Conservation (phyloP, 1,284 basidiomycete genomes). For the Vanrija sp. region DNA sequence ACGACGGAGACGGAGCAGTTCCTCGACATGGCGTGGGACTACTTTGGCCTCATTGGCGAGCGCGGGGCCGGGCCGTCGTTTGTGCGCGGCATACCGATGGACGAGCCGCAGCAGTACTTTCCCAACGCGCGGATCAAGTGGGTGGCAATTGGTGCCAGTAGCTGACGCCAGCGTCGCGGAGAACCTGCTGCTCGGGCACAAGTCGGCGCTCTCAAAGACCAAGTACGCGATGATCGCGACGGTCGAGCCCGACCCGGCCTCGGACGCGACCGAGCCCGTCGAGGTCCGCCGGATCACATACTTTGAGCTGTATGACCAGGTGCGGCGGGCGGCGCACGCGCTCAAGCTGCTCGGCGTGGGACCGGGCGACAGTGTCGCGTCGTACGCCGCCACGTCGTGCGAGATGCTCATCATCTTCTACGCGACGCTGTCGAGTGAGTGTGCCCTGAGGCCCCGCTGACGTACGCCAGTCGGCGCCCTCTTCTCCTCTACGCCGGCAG, state of each 20-base stretch:
- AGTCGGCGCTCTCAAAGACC: slow-evolving; percentile 12
- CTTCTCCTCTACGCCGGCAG: slow-evolving; percentile 25
- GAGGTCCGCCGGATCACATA: slow-evolving; percentile 20
- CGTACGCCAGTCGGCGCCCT: slow-evolving; percentile 17
- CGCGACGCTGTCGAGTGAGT: slow-evolving; percentile 10
- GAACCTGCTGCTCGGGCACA: slow-evolving; percentile 15
- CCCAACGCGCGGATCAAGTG: slow-evolving; percentile 15
- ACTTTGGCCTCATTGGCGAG: slow-evolving; percentile 15
- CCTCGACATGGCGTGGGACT: slow-evolving; percentile 16
- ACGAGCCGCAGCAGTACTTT: slow-evolving; percentile 17
- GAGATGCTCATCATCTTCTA: slow-evolving; percentile 20
- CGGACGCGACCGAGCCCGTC: slow-evolving; percentile 9
- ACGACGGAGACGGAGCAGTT: slow-evolving; percentile 11
- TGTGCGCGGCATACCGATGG: slow-evolving; percentile 16
- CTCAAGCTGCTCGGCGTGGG: slow-evolving; percentile 14
- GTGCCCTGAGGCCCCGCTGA: neutral
- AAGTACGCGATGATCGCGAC: slow-evolving; percentile 15
- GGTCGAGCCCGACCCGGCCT: slow-evolving; percentile 15
- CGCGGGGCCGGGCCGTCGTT: slow-evolving; percentile 15
- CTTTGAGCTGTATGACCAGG: slow-evolving; percentile 19
- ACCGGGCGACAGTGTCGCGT: slow-evolving; percentile 15
- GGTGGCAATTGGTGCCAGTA: neutral
- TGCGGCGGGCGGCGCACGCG: slow-evolving; percentile 9
- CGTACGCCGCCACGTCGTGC: slow-evolving; percentile 16
- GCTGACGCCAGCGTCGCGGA: slow-evolving; percentile 15